A percentile compares a stretch with the other conserved stretches of the same genome.
phyloP scores from a whole-genome alignment of 371 early-diverging fungal species.

The Parasitella parasitica region DNA sequence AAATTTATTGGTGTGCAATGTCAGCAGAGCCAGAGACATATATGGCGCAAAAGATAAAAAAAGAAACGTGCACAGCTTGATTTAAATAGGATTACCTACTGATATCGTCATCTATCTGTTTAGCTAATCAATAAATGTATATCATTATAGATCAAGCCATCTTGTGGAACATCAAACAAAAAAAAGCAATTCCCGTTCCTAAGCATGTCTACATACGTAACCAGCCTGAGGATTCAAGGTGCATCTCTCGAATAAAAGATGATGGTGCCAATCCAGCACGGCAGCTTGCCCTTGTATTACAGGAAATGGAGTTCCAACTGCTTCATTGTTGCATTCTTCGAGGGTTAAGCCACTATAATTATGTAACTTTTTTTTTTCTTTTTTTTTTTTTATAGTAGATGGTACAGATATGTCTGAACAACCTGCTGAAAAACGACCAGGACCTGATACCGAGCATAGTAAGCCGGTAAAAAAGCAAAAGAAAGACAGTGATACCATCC shows the following conservation, averaged over 20 bases:
- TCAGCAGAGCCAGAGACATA: no score
- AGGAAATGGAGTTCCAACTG: no score
- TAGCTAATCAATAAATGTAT: background rate
- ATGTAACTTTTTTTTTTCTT: background rate
- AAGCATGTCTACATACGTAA: background rate
- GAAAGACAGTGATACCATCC: slow-evolving; percentile 41
- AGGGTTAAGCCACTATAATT: background rate
- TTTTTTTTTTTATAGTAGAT: background rate
- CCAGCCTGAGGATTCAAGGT: no score
- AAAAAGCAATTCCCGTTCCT: background rate
- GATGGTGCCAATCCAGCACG: no score
- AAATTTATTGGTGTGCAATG: no score
- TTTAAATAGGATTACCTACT: background rate
- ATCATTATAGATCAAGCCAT: background rate
- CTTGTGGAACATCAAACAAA: background rate
- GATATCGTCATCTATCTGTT: background rate
- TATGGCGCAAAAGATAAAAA: no score
- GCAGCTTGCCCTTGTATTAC: no score
- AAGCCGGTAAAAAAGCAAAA: slow-evolving; percentile 15
- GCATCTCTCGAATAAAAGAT: background rate
- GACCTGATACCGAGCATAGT: background rate
- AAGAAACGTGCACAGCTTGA: background rate
- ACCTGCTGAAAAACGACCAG: background rate
- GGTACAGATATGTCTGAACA: background rate
- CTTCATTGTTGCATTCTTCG: background rate